Percentiles rank a stretch among this genome's conserved stretches.
Conservation (phyloP, 805 yeast species). For the Metschnikowia corniflorae region DNA sequence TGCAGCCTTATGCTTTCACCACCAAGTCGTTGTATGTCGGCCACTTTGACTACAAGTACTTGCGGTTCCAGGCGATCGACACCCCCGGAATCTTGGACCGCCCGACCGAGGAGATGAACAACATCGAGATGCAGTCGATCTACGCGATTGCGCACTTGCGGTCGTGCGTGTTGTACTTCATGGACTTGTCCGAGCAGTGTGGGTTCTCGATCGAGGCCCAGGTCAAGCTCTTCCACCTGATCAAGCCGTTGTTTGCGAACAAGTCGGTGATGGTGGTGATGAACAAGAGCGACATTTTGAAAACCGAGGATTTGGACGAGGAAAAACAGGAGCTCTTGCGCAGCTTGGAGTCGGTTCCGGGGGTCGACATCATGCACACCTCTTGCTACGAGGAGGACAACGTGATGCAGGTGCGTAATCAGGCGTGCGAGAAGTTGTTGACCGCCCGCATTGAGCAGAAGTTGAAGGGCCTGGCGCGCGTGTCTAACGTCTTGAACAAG, state of each 20-base stretch:
- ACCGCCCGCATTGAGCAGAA: conserved; percentile 96
- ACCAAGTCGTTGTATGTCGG: conserved; percentile 97
- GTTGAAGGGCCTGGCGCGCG: conserved; percentile 87
- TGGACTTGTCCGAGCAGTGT: conserved; percentile 99
- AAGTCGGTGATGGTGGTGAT: conserved; percentile 93
- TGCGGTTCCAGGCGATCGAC: conserved; percentile 97
- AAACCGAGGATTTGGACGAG: conserved; percentile 75
- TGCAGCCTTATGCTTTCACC: conserved; percentile 98
- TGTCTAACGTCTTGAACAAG: conserved; percentile 84
- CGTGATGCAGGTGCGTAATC: conserved; percentile 92
- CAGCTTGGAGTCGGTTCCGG: conserved; percentile 60
- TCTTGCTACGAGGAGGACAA: conserved; percentile 94
- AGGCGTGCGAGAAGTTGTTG: conserved; percentile 94
- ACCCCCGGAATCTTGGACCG: conserved; percentile 98
- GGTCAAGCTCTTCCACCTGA: conserved; percentile 93
- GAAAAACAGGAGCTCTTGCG: conserved; percentile 70
- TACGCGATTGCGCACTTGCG: conserved; percentile 98
- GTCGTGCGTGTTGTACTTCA: conserved; percentile 92
- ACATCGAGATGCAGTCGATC: conserved; percentile 98
- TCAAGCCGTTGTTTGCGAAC: conserved; percentile 95
- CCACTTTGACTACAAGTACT: conserved; percentile 96
- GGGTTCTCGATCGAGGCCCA: conserved; percentile 97
- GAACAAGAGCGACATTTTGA: conserved; percentile 90
- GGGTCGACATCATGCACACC: conserved; percentile 88
- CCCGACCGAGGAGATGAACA: conserved; percentile 99